Base-by-base conservation (phyloP, 2,329 filamentous ascomycete genomes). In the Penicillium sp. region DNA sequence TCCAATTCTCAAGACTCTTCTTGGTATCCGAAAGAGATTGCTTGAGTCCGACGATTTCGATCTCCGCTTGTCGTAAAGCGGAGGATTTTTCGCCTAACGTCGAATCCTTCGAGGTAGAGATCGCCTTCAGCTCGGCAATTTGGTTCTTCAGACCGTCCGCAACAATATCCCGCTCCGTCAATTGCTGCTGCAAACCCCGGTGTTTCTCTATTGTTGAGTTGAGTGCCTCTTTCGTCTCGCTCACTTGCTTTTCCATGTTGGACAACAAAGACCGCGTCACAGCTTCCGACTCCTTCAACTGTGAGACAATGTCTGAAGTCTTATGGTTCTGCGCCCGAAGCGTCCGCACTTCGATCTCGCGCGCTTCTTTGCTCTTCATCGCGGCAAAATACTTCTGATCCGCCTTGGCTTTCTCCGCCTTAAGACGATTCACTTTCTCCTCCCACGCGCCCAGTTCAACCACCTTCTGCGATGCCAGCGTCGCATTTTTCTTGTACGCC, bases 351-450 rank as follows among this genome's bases (percentile, higher is more conserved):
- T 97, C 93, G 54, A 84, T 82, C 54, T 92, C 88, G 47, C 91
- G 84, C 40, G 89, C 87, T 67, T 97, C 93, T 68, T 93, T 95
- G 63, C 92, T 89, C 71, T 96, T 97, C 81, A 96, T 92, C 8
- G 92, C 91, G 1, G 90, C 91, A 72, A 97, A 97, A 71, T 96
- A 99, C 75, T 97, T 97, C 69, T 97, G 93, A 68, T 99, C 94
- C 1, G 93, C 93, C 74, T 97, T 97, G 61, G 88, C 87, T 78
- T 99, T 99, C 75, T 99, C 92, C 0, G 91, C 90, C 36, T 85
- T 85, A 18, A 95, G 77, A 21, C 89, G 80, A 16, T 85, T 78
- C 33, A 93, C 80, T 58, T 88, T 89, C 52, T 96, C 92, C 75
- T 97, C 92, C 68, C 91, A 78, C 3, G 83, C 80, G 5, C 81